A percentile compares a stretch with the other conserved stretches of the same genome.
Conservation (phyloP, 805 yeast species). For the Candida manassasensis region DNA sequence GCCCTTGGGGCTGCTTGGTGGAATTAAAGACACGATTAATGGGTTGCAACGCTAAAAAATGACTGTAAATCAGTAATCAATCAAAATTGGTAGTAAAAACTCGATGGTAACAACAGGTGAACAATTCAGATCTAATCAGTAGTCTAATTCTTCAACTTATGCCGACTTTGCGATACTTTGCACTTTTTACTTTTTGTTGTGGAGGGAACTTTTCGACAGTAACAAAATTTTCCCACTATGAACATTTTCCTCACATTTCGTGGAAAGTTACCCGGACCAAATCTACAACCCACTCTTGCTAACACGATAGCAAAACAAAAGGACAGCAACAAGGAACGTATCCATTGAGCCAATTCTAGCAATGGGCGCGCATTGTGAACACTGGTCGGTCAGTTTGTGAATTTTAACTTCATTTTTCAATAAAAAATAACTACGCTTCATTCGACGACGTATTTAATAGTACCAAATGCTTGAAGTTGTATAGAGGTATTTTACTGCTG, state of each 20-base stretch:
- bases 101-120: neutral
- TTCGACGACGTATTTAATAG: too few species aligned
- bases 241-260: neutral
- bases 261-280: neutral
- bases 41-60: slow-evolving; percentile 1
- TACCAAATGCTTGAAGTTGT: too few species aligned
- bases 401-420: too few species aligned
- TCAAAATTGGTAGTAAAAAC: slow-evolving; percentile 8
- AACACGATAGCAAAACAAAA: too few species aligned
- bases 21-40: slow-evolving; percentile 31
- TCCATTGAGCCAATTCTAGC: too few species aligned
- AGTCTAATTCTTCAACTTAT: slow-evolving; percentile 20
- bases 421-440: too few species aligned
- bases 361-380: too few species aligned
- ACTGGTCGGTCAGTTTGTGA: too few species aligned
- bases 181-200: neutral
- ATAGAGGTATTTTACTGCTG: too few species aligned
- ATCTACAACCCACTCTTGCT: neutral
- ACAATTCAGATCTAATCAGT: slow-evolving; percentile 35
- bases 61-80: slow-evolving; percentile 2
- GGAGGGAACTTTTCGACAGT: neutral
- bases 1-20: slow-evolving; percentile 39
- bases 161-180: neutral
- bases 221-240: slow-evolving; percentile 1
- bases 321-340: too few species aligned